Evolutionary conservation across 331 rosid species (phyloP), one percentile per base, ranked within the genome.

Genomic region (Rhamnella rubrinervis): DNA sequence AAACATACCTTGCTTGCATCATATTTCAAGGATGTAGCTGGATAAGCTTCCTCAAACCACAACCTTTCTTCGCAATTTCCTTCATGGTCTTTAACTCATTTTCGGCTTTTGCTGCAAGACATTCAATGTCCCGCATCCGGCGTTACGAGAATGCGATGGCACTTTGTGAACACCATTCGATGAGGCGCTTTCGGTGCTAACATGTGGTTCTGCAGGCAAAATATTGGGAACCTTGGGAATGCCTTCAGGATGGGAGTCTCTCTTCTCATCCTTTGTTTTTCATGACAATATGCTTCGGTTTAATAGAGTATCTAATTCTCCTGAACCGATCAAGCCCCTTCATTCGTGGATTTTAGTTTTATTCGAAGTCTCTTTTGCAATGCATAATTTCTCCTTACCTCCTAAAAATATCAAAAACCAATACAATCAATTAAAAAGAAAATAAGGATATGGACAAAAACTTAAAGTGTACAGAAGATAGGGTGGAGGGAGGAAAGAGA

Each of bases 131-230:
- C 20, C 81, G 82, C 99, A 95, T 86, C 88, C 91, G 99, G 73
- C 82, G 90, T 78, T 87, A 82, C 38, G 97, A 83, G 85, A 91
- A 91, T 59, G 95, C 84, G 75, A 95, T 87, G 74, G 90, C 96
- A 80, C 83, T 91, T 71, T 86, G 80, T 56, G 97, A 76, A 80
- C 91, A 84, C 55, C 82, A 80, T 67, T 78, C 89, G 66, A 81
- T 74, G 96, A 75, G 38, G 70, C 76, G 66, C 80, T 81, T 50
- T 83, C 96, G 0, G 77, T 68, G 58, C 78, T 73, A 18, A 71
- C 31, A 26, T 78, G 80, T 2, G 78, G 71, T 52, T 80, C 80
- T 52, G 74, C 68, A 39, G 81, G 73, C 55, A 85, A 84, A 73
- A 72, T 81, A 65, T 64, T 70, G 68, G 84, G 77, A 79, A 23